phyloP scores from a whole-genome alignment of 805 yeast species.

The Candida nanaspora region DNA sequence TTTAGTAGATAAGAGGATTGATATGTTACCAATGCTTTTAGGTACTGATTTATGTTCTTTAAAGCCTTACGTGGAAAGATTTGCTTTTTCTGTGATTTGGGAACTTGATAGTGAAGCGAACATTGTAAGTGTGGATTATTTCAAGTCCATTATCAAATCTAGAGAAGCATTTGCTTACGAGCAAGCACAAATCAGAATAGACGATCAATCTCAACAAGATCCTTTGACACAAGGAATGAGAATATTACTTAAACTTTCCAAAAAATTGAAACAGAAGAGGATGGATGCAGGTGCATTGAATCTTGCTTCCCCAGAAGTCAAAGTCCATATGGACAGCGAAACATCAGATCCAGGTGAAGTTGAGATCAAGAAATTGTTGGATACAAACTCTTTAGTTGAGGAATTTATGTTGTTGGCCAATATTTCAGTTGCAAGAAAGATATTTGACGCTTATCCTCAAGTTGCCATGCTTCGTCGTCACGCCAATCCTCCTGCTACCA shows the following conservation, averaged over 20 bases:
- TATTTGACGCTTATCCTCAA: constrained; percentile 90
- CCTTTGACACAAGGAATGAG: constrained; percentile 89
- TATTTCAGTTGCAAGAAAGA: constrained; percentile 89
- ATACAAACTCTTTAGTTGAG: constrained; percentile 93
- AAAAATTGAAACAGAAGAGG: constrained; percentile 76
- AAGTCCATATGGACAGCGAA: constrained; percentile 94
- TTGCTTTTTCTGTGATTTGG: constrained; percentile 94
- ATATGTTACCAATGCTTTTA: constrained; percentile 91
- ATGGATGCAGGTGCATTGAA: constrained; percentile 94
- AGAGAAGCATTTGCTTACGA: constrained; percentile 94
- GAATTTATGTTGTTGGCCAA: constrained; percentile 98
- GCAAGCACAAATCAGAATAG: constrained; percentile 86
- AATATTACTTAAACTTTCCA: constrained; percentile 68
- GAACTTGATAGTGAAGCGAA: constrained; percentile 84
- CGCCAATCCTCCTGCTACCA: constrained; percentile 93
- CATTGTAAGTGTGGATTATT: constrained; percentile 69
- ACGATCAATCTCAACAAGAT: constrained; percentile 68
- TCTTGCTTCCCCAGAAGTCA: constrained; percentile 96
- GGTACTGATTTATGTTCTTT: constrained; percentile 96
- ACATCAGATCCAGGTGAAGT: constrained; percentile 96
- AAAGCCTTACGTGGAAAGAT: constrained; percentile 91
- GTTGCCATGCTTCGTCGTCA: constrained; percentile 98
- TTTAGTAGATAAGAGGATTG: constrained; percentile 95
- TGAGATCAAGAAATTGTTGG: constrained; percentile 79
- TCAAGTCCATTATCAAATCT: constrained; percentile 84